These are phyloP conservation scores for Beauveria sp. DNA, from an alignment of 2,329 filamentous ascomycete species.

Conservation along the genomic window DNA sequence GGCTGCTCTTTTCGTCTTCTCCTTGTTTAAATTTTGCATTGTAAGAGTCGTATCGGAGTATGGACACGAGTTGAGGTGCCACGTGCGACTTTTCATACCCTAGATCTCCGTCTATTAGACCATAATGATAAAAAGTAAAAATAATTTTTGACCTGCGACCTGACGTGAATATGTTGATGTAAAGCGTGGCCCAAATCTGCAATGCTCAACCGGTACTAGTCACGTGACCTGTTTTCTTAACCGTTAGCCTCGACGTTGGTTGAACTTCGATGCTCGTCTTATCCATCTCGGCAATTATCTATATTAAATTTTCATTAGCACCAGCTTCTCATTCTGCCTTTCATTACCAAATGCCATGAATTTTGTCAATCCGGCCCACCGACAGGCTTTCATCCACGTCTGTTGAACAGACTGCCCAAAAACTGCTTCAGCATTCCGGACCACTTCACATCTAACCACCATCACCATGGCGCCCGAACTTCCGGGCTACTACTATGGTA, in stretches of 20 bases:
- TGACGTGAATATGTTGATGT: not conserved
- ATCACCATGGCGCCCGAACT: slow-evolving; percentile 29
- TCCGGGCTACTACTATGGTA: slow-evolving; percentile 50
- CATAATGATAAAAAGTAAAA: slow-evolving; percentile 39
- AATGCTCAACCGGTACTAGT: not conserved
- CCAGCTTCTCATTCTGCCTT: too few species aligned
- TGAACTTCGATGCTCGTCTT: not conserved
- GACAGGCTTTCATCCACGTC: not conserved
- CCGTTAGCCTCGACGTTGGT: not conserved
- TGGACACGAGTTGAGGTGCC: slow-evolving; percentile 24
- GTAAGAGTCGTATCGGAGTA: slow-evolving; percentile 29
- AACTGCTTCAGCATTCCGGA: not conserved
- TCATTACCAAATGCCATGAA: not conserved
- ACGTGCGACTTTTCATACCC: slow-evolving; percentile 28
- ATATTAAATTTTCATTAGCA: too few species aligned
- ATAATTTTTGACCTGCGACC: not conserved
- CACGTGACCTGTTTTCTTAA: not conserved
- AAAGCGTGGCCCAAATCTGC: not conserved
- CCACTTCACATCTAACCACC: not conserved
- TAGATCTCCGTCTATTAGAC: slow-evolving; percentile 30
- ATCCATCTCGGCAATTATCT: too few species aligned
- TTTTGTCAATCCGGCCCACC: not conserved
- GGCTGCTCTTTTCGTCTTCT: slow-evolving; percentile 31
- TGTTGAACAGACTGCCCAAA: not conserved
- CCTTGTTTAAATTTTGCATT: slow-evolving; percentile 32